Conservation (phyloP, 768 basidiomycete species). For the Termitomyces sp. region DNA sequence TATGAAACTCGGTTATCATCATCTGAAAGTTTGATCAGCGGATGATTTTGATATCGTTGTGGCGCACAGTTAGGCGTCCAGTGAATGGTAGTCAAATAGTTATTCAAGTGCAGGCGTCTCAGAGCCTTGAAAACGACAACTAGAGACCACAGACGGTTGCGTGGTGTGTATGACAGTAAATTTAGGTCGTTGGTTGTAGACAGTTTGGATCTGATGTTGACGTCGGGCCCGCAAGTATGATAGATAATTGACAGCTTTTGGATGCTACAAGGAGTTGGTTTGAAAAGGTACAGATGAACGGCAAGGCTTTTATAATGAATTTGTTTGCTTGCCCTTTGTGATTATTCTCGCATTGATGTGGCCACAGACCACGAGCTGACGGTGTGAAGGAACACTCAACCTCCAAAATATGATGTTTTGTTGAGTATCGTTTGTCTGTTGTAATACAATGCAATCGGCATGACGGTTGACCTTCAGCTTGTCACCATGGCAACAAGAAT, state of each 20-base stretch:
- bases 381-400: neutral
- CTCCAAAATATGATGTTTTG: neutral
- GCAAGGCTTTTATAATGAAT: neutral
- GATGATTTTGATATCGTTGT: slow-evolving; percentile 1
- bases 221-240: neutral
- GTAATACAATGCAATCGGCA: neutral
- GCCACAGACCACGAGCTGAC: slow-evolving; percentile 2
- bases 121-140: neutral
- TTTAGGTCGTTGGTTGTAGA: neutral
- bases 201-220: neutral
- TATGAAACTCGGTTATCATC: neutral
- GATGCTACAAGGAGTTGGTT: no score
- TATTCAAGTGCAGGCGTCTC: neutral
- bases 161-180: neutral
- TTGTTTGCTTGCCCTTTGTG: slow-evolving; percentile 4
- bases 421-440: neutral
- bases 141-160: neutral
- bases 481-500: neutral
- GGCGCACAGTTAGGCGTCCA: slow-evolving; percentile 3
- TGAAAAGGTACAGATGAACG: neutral
- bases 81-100: neutral
- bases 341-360: neutral
- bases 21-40: neutral
- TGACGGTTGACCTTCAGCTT: neutral
- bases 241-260: neutral